Evolutionary conservation across 2,329 filamentous ascomycete species (phyloP).

Genomic region (Talaromyces sp.): DNA sequence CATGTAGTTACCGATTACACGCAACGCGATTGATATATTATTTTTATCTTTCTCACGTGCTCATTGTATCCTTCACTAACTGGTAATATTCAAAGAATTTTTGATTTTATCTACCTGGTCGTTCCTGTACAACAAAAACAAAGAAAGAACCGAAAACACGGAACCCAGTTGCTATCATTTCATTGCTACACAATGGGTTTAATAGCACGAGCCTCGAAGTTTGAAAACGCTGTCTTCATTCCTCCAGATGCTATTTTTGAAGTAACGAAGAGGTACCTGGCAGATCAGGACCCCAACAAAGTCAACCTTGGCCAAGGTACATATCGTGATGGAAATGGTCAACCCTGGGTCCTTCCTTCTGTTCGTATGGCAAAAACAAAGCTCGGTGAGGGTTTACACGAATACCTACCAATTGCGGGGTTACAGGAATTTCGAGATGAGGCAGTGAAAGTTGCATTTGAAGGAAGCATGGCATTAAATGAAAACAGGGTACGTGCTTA

Average conservation of each 20-base stretch:
- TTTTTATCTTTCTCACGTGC: no score
- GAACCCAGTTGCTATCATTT: not conserved
- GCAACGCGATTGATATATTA: no score
- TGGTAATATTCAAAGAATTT: no score
- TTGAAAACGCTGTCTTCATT: not conserved
- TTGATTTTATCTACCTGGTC: no score
- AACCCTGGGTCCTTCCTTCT: constrained; percentile 89
- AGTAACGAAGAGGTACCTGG: constrained; percentile 50
- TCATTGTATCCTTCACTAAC: no score
- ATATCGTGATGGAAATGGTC: constrained; percentile 84
- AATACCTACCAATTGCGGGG: constrained; percentile 92
- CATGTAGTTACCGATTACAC: no score
- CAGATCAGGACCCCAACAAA: constrained; percentile 66
- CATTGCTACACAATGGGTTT: not conserved
- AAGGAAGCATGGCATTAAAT: constrained; percentile 26
- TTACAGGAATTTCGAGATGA: constrained; percentile 73
- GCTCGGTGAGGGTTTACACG: constrained; percentile 84
- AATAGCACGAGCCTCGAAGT: not conserved
- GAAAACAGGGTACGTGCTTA: not conserved
- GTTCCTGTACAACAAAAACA: no score
- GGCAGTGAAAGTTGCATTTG: constrained; percentile 79
- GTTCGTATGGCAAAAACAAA: constrained; percentile 78
- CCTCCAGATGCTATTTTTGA: constrained; percentile 8
- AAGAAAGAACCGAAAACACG: no score
- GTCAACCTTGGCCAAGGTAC: constrained; percentile 90